These are phyloP conservation scores for Hypoxylon fragiforme DNA, from an alignment of 495 filamentous ascomycete species.

Conservation along the genomic window DNA sequence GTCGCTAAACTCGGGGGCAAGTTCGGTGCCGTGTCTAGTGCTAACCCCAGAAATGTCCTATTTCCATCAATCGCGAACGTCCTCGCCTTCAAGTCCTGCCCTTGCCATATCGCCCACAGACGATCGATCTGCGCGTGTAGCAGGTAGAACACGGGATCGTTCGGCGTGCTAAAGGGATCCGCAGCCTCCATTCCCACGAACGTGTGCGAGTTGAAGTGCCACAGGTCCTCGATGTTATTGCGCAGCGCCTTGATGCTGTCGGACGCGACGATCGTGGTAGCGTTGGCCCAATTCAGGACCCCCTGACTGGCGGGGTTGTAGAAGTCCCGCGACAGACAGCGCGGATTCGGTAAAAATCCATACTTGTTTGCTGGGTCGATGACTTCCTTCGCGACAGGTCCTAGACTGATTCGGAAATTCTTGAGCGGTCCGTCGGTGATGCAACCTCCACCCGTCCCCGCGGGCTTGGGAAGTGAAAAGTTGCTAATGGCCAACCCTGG, in stretches of 20 bases:
- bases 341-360: constrained; percentile 50
- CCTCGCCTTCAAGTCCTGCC: constrained; percentile 33
- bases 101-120: constrained; percentile 69
- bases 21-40: constrained; percentile 20
- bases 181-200: constrained; percentile 29
- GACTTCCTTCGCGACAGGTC: constrained; percentile 32
- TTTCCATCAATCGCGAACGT: constrained; percentile 30
- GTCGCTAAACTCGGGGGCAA: constrained; percentile 31
- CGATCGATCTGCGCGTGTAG: constrained; percentile 70
- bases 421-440: constrained; percentile 61
- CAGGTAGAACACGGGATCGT: constrained; percentile 67
- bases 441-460: constrained; percentile 66
- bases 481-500: constrained; percentile 34
- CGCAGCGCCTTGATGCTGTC: constrained; percentile 15
- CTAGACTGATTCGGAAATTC: constrained; percentile 22
- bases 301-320: constrained; percentile 34
- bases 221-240: constrained; percentile 15
- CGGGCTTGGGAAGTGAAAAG: constrained; percentile 41
- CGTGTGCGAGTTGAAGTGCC: constrained; percentile 31
- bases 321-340: constrained; percentile 66
- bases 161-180: constrained; percentile 60
- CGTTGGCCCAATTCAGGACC: constrained; percentile 21
- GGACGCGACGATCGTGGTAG: constrained; percentile 22
- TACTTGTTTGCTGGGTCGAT: constrained; percentile 41
- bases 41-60: constrained; percentile 26